phyloP scores from a whole-genome alignment of 1,139 yeast genomes.

The Hansenula lynferdii region DNA sequence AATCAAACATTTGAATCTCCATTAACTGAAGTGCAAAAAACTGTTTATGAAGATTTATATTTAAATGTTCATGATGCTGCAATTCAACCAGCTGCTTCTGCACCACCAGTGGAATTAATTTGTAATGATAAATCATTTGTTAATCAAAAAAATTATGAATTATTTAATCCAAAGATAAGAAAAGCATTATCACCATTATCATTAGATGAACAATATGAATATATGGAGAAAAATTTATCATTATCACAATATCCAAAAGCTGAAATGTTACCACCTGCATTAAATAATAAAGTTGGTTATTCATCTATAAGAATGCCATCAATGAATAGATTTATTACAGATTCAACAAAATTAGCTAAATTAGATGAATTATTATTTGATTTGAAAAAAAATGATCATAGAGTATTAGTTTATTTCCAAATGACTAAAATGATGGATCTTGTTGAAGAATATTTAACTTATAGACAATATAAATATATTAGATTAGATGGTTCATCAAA shows the following conservation, averaged over 20 bases:
- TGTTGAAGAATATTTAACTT: slow-evolving; percentile 94
- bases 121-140: slow-evolving; percentile 51
- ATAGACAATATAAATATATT: slow-evolving; percentile 84
- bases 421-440: slow-evolving; percentile 99
- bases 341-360: slow-evolving; percentile 85
- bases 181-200: slow-evolving; percentile 63
- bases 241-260: slow-evolving; percentile 63
- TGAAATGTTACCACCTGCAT: slow-evolving; percentile 60
- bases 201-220: slow-evolving; percentile 53
- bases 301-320: slow-evolving; percentile 91
- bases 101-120: slow-evolving; percentile 69
- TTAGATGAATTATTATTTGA: slow-evolving; percentile 78
- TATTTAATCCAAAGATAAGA: slow-evolving; percentile 50
- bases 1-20: too few species aligned
- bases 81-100: slow-evolving; percentile 60
- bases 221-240: slow-evolving; percentile 43
- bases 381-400: slow-evolving; percentile 78
- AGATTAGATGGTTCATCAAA: slow-evolving; percentile 95
- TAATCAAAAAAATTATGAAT: slow-evolving; percentile 35
- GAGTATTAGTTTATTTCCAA: slow-evolving; percentile 92
- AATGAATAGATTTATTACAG: slow-evolving; percentile 94
- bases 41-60: slow-evolving; percentile 52
- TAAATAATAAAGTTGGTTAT: slow-evolving; percentile 59
- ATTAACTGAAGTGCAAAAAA: slow-evolving; percentile 40
- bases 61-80: slow-evolving; percentile 57